Conservation (phyloP, 371 early-diverging fungal species). For the Mortierella polycephala region DNA sequence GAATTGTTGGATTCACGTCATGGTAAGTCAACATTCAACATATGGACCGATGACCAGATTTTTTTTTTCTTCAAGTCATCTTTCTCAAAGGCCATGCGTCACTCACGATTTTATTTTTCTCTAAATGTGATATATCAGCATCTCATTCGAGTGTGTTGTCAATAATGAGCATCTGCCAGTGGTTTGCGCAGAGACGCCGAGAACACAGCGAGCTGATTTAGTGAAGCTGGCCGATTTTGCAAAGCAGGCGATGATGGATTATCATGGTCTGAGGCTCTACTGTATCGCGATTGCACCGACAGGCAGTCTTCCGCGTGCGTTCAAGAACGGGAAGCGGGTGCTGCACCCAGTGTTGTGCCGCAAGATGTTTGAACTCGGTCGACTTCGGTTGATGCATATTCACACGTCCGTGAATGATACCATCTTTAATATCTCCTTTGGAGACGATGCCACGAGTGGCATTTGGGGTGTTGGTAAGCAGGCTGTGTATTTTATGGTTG, state of each 20-base stretch:
- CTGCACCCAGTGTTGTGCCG: conserved; percentile 75
- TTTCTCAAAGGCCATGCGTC: neutral
- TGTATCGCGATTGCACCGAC: conserved; percentile 65
- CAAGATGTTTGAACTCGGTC: conserved; percentile 72
- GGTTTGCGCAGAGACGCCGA: conserved; percentile 71
- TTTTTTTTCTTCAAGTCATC: neutral
- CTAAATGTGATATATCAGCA: conserved; percentile 44
- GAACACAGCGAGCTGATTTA: conserved; percentile 59
- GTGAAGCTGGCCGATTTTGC: conserved; percentile 63
- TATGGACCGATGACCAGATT: neutral
- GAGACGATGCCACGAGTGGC: conserved; percentile 56
- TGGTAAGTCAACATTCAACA: conserved; percentile 58
- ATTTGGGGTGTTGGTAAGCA: conserved; percentile 61
- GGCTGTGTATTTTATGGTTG: neutral
- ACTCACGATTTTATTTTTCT: neutral
- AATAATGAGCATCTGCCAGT: conserved; percentile 80
- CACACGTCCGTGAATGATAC: conserved; percentile 66
- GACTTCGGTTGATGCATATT: conserved; percentile 59
- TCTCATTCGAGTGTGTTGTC: conserved; percentile 70
- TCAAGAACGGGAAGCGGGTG: conserved; percentile 75
- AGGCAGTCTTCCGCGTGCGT: conserved; percentile 73
- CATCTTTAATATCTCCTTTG: conserved; percentile 61
- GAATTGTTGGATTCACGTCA: conserved; percentile 64
- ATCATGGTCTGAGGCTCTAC: conserved; percentile 74
- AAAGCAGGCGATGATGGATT: conserved; percentile 58